Percentiles rank a stretch among this genome's conserved stretches.
Conservation (phyloP, 352 stramenopile genomes). For the Sclerospora graminicola region DNA sequence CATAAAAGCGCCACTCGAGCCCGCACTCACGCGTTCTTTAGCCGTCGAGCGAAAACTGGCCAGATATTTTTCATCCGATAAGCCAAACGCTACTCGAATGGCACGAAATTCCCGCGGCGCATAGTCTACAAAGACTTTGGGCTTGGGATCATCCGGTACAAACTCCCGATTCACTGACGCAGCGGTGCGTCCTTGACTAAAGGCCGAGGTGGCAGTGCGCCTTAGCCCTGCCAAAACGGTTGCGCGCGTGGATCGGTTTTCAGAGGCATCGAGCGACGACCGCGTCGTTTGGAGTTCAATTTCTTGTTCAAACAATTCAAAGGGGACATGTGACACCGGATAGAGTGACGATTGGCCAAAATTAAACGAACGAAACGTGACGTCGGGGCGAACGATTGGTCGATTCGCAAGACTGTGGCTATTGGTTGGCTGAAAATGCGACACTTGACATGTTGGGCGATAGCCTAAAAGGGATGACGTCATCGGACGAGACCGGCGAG, state of each 20-base stretch:
- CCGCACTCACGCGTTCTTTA: slow-evolving; percentile 68
- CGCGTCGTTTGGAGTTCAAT: slow-evolving; percentile 53
- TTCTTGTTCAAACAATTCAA: slow-evolving; percentile 68
- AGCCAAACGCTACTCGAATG: slow-evolving; percentile 46
- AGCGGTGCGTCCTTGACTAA: slow-evolving; percentile 25
- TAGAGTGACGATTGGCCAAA: slow-evolving; percentile 44
- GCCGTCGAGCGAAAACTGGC: slow-evolving; percentile 62
- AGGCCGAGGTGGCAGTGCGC: slow-evolving; percentile 31
- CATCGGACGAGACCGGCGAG: slow-evolving; percentile 17
- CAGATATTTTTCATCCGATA: slow-evolving; percentile 61
- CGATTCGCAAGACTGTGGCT: slow-evolving; percentile 16
- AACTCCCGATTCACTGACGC: slow-evolving; percentile 12
- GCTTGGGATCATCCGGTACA: slow-evolving; percentile 36
- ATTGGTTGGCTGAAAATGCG: slow-evolving; percentile 10
- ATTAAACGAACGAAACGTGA: slow-evolving; percentile 16
- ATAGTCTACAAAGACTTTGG: slow-evolving; percentile 73
- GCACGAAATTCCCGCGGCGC: slow-evolving; percentile 51
- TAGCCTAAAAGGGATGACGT: slow-evolving; percentile 4
- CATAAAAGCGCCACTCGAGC: slow-evolving; percentile 73
- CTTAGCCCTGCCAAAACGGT: slow-evolving; percentile 38
- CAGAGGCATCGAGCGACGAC: slow-evolving; percentile 15
- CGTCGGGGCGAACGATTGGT: neutral
- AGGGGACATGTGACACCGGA: slow-evolving; percentile 60
- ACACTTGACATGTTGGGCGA: slow-evolving; percentile 7
- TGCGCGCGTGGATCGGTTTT: slow-evolving; percentile 17